These are phyloP conservation scores for Tranzscheliella williamsii DNA, from an alignment of 1,284 basidiomycete genomes.

Conservation along the genomic window DNA sequence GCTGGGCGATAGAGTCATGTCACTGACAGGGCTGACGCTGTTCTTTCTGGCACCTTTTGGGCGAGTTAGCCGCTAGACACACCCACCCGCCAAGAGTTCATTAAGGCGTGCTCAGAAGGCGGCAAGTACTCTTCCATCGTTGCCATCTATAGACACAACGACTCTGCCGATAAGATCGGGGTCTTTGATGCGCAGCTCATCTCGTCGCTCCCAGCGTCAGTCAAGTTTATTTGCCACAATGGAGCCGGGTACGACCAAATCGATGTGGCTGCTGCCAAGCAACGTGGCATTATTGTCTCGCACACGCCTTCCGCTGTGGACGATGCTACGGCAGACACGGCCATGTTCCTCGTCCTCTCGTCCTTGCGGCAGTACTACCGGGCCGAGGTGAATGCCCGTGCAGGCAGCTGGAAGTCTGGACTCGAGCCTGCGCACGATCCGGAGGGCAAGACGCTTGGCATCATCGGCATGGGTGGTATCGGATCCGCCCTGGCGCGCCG, in stretches of 20 bases:
- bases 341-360: constrained; percentile 54
- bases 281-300: constrained; percentile 45
- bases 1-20: no score
- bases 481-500: constrained; percentile 50
- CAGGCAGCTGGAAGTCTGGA: constrained; percentile 45
- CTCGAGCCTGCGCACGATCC: constrained; percentile 47
- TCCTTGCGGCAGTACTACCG: constrained; percentile 49
- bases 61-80: constrained; percentile 23
- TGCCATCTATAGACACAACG: constrained; percentile 79
- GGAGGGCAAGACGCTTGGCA: constrained; percentile 46
- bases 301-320: constrained; percentile 54
- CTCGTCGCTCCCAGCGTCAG: constrained; percentile 29
- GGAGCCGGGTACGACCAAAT: constrained; percentile 58
- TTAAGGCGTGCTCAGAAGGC: constrained; percentile 29
- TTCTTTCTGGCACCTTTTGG: background rate
- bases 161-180: constrained; percentile 48
- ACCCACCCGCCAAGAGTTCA: constrained; percentile 30
- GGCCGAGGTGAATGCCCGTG: constrained; percentile 39
- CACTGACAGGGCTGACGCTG: no score
- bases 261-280: constrained; percentile 46
- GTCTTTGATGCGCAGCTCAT: constrained; percentile 51
- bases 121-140: constrained; percentile 70
- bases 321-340: constrained; percentile 53
- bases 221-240: constrained; percentile 55
- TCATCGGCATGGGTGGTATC: constrained; percentile 56